Evolutionary conservation across 2,329 filamentous ascomycete genomes (phyloP).

Genomic region (Didymella sp.): DNA sequence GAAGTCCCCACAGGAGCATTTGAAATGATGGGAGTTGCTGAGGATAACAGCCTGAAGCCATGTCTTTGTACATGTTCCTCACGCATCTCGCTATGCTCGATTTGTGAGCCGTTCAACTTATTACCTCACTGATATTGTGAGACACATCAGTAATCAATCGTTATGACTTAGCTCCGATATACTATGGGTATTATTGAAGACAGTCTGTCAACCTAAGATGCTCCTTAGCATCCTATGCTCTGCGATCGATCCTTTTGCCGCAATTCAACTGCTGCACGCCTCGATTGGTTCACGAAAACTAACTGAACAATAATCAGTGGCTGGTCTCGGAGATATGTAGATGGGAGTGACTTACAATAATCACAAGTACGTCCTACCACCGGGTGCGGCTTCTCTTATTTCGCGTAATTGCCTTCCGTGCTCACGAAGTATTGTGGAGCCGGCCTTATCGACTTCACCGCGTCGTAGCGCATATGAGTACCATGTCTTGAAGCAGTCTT

Average conservation of each 20-base stretch:
- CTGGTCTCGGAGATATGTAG: background rate
- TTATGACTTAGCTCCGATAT: background rate
- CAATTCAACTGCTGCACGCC: background rate
- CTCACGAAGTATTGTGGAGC: conserved; percentile 28
- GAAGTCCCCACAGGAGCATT: too few relatives aligned
- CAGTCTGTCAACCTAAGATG: background rate
- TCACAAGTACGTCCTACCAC: conserved; percentile 44
- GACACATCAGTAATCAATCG: background rate
- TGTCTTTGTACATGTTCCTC: too few relatives aligned
- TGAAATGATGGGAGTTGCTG: too few relatives aligned
- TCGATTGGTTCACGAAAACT: background rate
- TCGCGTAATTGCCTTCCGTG: conserved; percentile 35
- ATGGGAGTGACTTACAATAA: background rate
- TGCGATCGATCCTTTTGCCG: background rate
- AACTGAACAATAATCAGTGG: background rate
- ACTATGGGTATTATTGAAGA: background rate
- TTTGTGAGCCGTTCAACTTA: too few relatives aligned
- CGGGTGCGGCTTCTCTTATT: conserved; percentile 34
- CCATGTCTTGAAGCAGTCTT: conserved; percentile 49
- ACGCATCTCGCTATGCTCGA: too few relatives aligned
- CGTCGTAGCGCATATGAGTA: conserved; percentile 44
- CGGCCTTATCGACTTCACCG: conserved; percentile 32
- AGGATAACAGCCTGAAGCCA: too few relatives aligned
- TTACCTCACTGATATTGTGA: too few relatives aligned
- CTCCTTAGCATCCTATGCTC: background rate